Evolutionary conservation across 805 yeast species (phyloP), one percentile per base, ranked within the genome.

Genomic region (Metschnikowia colocasiae): DNA sequence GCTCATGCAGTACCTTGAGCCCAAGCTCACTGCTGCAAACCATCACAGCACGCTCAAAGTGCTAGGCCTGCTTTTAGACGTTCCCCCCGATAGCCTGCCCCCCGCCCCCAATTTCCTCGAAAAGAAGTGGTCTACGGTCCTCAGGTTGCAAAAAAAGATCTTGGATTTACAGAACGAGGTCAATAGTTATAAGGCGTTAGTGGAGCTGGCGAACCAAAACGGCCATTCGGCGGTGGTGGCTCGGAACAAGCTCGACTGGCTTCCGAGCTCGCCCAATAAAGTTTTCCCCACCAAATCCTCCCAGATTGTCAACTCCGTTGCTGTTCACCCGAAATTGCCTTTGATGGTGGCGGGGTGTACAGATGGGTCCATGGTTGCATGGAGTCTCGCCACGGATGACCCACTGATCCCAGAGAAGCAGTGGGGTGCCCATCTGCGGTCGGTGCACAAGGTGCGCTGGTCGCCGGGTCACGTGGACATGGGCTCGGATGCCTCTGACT

Each of bases 61-160:
- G 9, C 44, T 44, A n/a, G 43, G 45, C 15, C 41, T 13, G 18
- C 37, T 55, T 43, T 36, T 58, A 49, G 38, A 52, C 50, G 25
- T 58, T 30, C 3, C 43, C 6, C 34, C 32, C n/a, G 59, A 73
- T 9, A 57, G 54, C 26, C 54, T 57, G 16, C 55, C 68, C 4
- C 29, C 36, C 5, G 66, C 71, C 9, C 65, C 71, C 42, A 61
- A 69, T 52, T 73, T 71, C 49, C 67, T 88, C 33, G 88, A 85
- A 55, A 85, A 83, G 65, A 91, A 90, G 67, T 91, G 97, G 97
- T 75, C 84, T 0, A 83, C 95, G 0, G 92, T 91, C 3, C 74
- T 88, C 27, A 71, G 96, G 39, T 71, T 92, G 26, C 97, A 92
- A 65, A 78, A 82, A 52, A 77, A 80, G 57, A 82, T 84, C 36